These are phyloP conservation scores for Inosperma sp. DNA, from an alignment of 768 basidiomycete genomes.

Conservation along the genomic window DNA sequence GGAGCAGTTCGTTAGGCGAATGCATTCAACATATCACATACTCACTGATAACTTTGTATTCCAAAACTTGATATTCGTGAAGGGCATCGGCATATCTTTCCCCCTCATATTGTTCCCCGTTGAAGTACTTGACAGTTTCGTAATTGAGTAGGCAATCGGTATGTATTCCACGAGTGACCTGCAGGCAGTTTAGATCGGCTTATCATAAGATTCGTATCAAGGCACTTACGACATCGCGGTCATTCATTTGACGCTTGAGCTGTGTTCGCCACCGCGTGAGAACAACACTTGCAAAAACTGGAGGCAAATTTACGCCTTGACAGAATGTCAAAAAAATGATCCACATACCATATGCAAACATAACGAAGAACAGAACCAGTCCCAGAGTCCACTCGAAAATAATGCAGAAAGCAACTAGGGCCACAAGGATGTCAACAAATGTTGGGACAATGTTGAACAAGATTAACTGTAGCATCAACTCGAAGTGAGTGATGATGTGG, in stretches of 20 bases:
- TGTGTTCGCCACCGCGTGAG: slow-evolving; percentile 72
- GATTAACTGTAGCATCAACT: slow-evolving; percentile 45
- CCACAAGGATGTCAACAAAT: slow-evolving; percentile 73
- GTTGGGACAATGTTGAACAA: slow-evolving; percentile 84
- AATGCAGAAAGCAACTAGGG: slow-evolving; percentile 60
- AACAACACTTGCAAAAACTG: slow-evolving; percentile 52
- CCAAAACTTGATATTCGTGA: slow-evolving; percentile 64
- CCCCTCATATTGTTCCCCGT: slow-evolving; percentile 78
- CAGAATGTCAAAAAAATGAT: slow-evolving; percentile 25
- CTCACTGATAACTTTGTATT: slow-evolving; percentile 71
- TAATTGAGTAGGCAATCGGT: slow-evolving; percentile 78
- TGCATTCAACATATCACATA: slow-evolving; percentile 4
- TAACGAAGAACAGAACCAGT: slow-evolving; percentile 63
- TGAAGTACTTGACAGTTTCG: slow-evolving; percentile 86
- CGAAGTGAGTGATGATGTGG: slow-evolving; percentile 2
- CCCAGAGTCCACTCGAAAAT: slow-evolving; percentile 65
- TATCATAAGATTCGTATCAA: background rate
- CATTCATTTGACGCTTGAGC: slow-evolving; percentile 75
- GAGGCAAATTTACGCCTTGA: slow-evolving; percentile 41
- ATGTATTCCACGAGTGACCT: slow-evolving; percentile 78
- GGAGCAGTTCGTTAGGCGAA: slow-evolving; percentile 5
- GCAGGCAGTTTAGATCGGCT: slow-evolving; percentile 1
- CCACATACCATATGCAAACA: slow-evolving; percentile 66
- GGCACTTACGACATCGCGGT: slow-evolving; percentile 63
- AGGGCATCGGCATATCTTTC: slow-evolving; percentile 69